phyloP scores from a whole-genome alignment of 345 rosid genomes.

The Boechera divaricarpa region DNA sequence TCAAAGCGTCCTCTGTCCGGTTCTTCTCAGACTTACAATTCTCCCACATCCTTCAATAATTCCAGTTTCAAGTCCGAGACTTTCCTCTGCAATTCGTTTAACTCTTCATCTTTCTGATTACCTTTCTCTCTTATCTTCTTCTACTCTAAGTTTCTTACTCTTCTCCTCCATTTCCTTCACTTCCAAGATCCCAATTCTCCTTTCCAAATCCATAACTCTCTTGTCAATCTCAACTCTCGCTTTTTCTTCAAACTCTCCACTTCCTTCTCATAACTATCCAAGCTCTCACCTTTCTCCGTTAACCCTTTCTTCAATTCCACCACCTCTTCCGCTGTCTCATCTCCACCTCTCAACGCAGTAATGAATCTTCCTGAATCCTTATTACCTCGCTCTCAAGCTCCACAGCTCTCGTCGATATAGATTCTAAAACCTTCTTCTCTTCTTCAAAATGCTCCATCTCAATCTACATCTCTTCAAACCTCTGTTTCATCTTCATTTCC shows the following conservation, averaged over 20 bases:
- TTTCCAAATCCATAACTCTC: constrained; percentile 65
- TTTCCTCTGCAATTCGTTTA: constrained; percentile 48
- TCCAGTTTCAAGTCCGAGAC: constrained; percentile 47
- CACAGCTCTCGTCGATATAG: constrained; percentile 50
- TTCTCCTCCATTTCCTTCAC: constrained; percentile 56
- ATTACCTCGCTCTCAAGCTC: constrained; percentile 60
- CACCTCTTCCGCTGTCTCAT: background rate
- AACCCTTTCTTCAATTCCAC: constrained; percentile 46
- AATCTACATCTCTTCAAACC: constrained; percentile 39
- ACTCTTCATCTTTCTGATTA: constrained; percentile 49
- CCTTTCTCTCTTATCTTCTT: background rate
- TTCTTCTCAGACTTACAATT: constrained; percentile 53
- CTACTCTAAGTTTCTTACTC: constrained; percentile 59
- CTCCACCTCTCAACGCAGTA: background rate
- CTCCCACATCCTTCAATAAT: constrained; percentile 36
- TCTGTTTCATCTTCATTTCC: constrained; percentile 46
- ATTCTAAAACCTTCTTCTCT: constrained; percentile 51
- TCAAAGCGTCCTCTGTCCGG: constrained; percentile 39
- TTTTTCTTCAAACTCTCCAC: constrained; percentile 53
- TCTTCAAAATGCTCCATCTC: constrained; percentile 46
- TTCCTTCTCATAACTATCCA: constrained; percentile 50
- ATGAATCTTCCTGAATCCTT: background rate
- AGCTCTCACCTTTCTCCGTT: constrained; percentile 44
- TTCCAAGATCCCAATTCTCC: constrained; percentile 56
- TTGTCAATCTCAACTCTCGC: constrained; percentile 55